Base-by-base conservation (phyloP, 2,329 filamentous ascomycete species). In the Aspergillus puulaauensis region DNA sequence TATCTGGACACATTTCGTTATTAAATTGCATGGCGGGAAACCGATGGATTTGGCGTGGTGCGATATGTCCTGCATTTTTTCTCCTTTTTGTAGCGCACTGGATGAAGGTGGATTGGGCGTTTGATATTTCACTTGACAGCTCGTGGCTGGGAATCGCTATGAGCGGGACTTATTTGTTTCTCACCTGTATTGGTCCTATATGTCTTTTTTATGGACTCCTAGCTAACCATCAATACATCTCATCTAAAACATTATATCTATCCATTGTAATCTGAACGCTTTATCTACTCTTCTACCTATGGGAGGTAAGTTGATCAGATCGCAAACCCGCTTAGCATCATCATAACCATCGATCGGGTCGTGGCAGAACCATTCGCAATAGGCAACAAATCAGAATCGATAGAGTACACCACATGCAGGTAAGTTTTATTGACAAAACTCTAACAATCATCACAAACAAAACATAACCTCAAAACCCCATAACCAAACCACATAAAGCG, bases 101-200 rank as follows among this genome's bases (percentile, higher is more conserved):
- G 48, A 41, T 54, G 52, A 51, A 45, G 39, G 45, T 41, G 33
- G 58, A 44, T 54, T 45, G 37, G 58, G 58, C 58, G 58, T 60
- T 58, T 46, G 23, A 43, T 57, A 45, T 45, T 53, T 47, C 19
- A 40, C 23, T 56, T 50, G 35, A 55, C 21, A 31, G 33, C 45
- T 43, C 21, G n/a, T 55, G 52, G 48, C 53, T 49, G 27, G 44
- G 45, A 50, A 49, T 54, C 43, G 45, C 48, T 45, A 51, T 47
- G 40, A 40, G 52, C 56, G 19, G 52, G 52, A 19, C 47, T 55
- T 51, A 52, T 41, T 51, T 56, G 52, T 51, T 58, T 58, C 35
- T 49, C 48, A 54, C 39, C 51, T 46, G 33, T 44, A 35, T 56
- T 46, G 27, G 39, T 46, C 41, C 41, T n/a, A 46, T 52, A 12